phyloP scores from a whole-genome alignment of 345 rosid species.

The Melastoma malabathricum region DNA sequence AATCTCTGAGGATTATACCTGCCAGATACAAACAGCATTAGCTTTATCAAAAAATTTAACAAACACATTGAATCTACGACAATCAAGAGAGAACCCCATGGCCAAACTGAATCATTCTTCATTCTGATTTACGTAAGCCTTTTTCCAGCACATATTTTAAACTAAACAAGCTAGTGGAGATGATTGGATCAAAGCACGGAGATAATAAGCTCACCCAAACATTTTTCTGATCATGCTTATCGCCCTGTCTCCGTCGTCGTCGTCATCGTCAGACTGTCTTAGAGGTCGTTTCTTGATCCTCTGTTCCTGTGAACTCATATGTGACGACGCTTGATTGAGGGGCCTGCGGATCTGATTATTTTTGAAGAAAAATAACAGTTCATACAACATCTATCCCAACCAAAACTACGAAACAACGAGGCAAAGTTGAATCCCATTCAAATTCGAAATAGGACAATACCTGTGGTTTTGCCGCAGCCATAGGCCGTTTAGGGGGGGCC shows the following conservation, averaged over 20 bases:
- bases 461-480: constrained; percentile 33
- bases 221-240: constrained; percentile 40
- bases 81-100: no score
- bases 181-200: neutral
- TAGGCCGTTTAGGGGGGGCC: constrained; percentile 28
- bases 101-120: no score
- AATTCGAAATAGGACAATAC: constrained; percentile 12
- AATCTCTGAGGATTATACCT: constrained; percentile 20
- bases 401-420: no score
- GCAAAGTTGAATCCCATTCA: no score
- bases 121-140: no score
- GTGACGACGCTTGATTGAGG: constrained; percentile 27
- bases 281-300: constrained; percentile 43
- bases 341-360: constrained; percentile 34
- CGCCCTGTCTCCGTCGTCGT: constrained; percentile 30
- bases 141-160: no score
- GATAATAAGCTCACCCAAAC: constrained; percentile 25
- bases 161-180: no score
- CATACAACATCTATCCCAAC: neutral
- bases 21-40: neutral
- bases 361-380: neutral
- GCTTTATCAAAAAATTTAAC: no score
- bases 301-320: constrained; percentile 18
- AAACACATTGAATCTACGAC: no score
- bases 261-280: constrained; percentile 22